Evolutionary conservation across 139 green algal genomes (phyloP).

Genomic region (Eudorina sp.): DNA sequence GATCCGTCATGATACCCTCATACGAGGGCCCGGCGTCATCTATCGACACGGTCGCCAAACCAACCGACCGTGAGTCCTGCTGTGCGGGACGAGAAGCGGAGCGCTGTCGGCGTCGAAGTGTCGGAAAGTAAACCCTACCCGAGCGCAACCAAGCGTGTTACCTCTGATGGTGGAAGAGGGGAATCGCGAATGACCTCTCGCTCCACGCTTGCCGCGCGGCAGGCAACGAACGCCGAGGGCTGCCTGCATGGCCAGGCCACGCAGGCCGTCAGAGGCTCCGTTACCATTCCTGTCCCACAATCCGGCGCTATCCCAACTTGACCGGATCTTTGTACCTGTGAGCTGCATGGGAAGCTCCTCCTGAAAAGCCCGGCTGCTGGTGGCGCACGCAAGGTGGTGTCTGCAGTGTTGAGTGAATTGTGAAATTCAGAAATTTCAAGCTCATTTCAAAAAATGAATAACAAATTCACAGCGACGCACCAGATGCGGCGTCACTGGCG

Average conservation of each 20-base stretch:
- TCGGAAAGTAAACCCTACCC: background rate
- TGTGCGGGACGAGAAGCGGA: background rate
- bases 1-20: conserved; percentile 58
- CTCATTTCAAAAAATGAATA: background rate
- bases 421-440: background rate
- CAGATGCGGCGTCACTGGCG: background rate
- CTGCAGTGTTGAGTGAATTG: background rate
- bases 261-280: background rate
- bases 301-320: too few species aligned
- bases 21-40: conserved; percentile 42
- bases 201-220: conserved; percentile 28
- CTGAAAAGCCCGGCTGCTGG: background rate
- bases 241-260: conserved; percentile 9
- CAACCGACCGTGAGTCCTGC: background rate
- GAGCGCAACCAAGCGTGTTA: background rate
- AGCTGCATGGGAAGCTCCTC: background rate
- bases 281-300: background rate
- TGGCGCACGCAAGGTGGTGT: background rate
- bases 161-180: background rate
- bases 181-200: background rate
- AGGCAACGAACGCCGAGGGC: background rate
- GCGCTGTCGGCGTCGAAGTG: background rate
- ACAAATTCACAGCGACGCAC: background rate
- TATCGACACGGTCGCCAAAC: background rate
- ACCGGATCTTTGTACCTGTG: too few species aligned